A percentile compares a stretch with the other conserved stretches of the same genome.
Evolutionary conservation across 2,329 filamentous ascomycete species (phyloP).

Genomic region (Colletotrichum melonis): DNA sequence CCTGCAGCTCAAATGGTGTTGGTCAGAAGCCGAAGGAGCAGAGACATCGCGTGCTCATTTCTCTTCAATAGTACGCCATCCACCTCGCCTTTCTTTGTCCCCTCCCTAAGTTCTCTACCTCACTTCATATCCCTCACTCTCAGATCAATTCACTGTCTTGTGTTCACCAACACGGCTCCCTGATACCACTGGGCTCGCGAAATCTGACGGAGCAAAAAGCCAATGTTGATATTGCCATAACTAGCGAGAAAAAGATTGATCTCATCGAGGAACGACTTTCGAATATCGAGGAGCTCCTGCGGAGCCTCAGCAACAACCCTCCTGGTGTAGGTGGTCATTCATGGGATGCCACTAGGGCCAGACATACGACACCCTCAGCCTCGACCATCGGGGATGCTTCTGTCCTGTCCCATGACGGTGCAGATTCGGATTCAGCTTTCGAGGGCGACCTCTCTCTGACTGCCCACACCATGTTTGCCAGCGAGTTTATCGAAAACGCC

Average conservation of each 20-base stretch:
- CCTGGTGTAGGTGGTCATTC: slow-evolving; percentile 25
- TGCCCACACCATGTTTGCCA: slow-evolving; percentile 64
- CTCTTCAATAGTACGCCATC: slow-evolving; percentile 67
- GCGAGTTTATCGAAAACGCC: slow-evolving; percentile 65
- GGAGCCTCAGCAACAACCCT: slow-evolving; percentile 47
- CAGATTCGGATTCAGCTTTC: slow-evolving; percentile 54
- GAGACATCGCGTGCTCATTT: slow-evolving; percentile 68
- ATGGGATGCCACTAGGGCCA: slow-evolving; percentile 29
- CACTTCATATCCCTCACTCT: neutral
- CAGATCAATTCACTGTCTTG: neutral
- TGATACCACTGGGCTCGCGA: neutral
- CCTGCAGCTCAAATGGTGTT: slow-evolving; percentile 65
- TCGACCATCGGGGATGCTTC: slow-evolving; percentile 35
- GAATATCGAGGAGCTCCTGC: slow-evolving; percentile 57
- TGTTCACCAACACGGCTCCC: neutral
- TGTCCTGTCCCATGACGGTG: slow-evolving; percentile 47
- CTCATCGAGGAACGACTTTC: slow-evolving; percentile 57
- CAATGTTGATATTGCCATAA: neutral
- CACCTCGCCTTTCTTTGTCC: neutral
- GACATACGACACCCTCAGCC: slow-evolving; percentile 38
- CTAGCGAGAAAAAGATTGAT: slow-evolving; percentile 65
- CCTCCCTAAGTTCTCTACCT: neutral
- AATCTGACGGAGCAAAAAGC: neutral
- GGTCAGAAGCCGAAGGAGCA: slow-evolving; percentile 66
- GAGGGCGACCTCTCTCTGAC: slow-evolving; percentile 61